Conservation (phyloP, 2,329 filamentous ascomycete genomes). For the Huntiella bhutanensis region DNA sequence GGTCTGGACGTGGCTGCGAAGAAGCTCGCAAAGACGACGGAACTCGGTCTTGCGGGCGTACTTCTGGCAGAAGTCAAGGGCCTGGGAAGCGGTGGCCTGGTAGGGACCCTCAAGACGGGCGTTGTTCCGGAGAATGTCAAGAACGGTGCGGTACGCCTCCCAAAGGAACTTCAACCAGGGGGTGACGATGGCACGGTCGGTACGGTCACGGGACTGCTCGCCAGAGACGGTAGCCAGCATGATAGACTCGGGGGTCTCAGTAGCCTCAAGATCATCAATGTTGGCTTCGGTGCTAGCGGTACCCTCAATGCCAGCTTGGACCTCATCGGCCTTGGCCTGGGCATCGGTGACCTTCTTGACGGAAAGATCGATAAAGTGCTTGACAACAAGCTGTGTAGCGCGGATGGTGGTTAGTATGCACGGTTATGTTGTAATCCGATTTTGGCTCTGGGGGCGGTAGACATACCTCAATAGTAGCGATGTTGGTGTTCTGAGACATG, state of each 20-base stretch:
- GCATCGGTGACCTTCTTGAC: constrained; percentile 91
- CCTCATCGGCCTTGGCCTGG: constrained; percentile 87
- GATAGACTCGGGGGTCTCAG: constrained; percentile 94
- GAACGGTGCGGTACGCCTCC: constrained; percentile 96
- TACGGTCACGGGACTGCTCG: constrained; percentile 92
- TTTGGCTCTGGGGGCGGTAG: neutral
- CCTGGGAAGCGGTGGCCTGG: constrained; percentile 92
- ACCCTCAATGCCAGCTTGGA: constrained; percentile 72
- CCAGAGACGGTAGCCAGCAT: constrained; percentile 93
- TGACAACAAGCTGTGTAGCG: constrained; percentile 55
- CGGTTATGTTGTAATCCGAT: neutral
- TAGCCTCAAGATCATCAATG: constrained; percentile 89
- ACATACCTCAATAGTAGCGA: constrained; percentile 73
- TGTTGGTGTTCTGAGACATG: constrained; percentile 96
- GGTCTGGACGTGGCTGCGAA: constrained; percentile 96
- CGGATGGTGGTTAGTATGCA: neutral
- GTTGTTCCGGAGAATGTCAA: constrained; percentile 98
- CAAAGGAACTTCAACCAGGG: constrained; percentile 99
- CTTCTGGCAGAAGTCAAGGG: constrained; percentile 96
- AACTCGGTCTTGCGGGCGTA: constrained; percentile 99
- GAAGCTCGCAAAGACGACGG: constrained; percentile 89
- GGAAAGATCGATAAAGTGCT: constrained; percentile 93
- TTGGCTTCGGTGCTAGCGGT: constrained; percentile 42
- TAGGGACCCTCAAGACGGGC: constrained; percentile 94
- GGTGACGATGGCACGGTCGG: constrained; percentile 92